Base-by-base conservation (phyloP, 2,329 filamentous ascomycete genomes). In the Penicillium verrucosum region DNA sequence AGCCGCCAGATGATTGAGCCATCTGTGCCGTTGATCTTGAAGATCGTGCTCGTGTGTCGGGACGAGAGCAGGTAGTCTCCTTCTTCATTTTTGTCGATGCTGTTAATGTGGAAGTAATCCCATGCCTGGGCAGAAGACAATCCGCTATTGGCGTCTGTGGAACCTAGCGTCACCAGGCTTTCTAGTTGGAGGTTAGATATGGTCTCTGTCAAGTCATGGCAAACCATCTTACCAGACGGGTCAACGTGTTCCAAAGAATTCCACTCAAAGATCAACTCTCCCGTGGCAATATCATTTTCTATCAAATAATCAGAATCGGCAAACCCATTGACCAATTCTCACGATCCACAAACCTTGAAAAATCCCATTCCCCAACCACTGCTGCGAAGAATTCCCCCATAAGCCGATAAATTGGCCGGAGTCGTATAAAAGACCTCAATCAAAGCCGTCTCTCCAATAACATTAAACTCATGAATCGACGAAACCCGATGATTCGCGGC, bases 401-500 rank as follows among this genome's bases (percentile, higher is more conserved):
- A 82, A 1, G 69, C 56, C 1, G 69, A 68, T 29, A 81, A 65
- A 45, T 81, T 71, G 9, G 68, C 67, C 10, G 75, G 76, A 4
- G 78, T 73, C 1, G 79, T 78, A 60, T 81, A 75, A 52, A 80
- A 81, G 29, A 81, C 75, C 55, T 81, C 74, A 41, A 83, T 78
- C 34, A 82, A 65, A 0, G 74, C 80, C 0, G 79, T 81, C 52
- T 79, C 68, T 49, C 79, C 79, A 45, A 80, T 65, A 23, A 83
- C 74, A 32, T 77, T 73, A 54, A 83, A 82, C 66, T 83, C 81
- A 54, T 83, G 81, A 64, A 78, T 77, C 56, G 77, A 76, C 2
- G 73, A 69, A 16, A 79, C 60, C 44, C 74, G 74, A 60, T 81
- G 78, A 14, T 56, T 56, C 10, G n/a, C 47, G 12, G 78, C 80